phyloP scores from a whole-genome alignment of 371 early-diverging fungal species.

The Mucor circinelloides region DNA sequence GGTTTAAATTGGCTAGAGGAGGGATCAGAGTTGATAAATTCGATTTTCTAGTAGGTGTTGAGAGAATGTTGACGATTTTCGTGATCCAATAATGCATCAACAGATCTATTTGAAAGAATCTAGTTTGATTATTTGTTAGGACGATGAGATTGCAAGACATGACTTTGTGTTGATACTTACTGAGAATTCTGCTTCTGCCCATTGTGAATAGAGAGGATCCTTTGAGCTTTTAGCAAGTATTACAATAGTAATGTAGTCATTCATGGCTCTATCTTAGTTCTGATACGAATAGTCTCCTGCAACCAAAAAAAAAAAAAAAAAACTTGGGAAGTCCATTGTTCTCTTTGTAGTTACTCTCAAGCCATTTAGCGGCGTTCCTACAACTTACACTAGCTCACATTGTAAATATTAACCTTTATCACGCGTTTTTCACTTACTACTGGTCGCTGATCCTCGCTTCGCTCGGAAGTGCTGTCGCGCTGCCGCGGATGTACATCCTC shows the following conservation, averaged over 20 bases:
- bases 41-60: slow-evolving; percentile 6
- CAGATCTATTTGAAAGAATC: slow-evolving; percentile 12
- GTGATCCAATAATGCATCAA: slow-evolving; percentile 10
- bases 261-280: slow-evolving; percentile 6
- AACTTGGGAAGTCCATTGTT: slow-evolving; percentile 14
- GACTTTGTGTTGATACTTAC: slow-evolving; percentile 6
- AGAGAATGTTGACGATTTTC: slow-evolving; percentile 13
- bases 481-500: too few relatives aligned
- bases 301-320: too few relatives aligned
- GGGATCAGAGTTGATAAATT: slow-evolving; percentile 7
- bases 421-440: too few relatives aligned
- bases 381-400: neutral
- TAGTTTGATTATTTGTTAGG: slow-evolving; percentile 12
- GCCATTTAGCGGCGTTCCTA: slow-evolving; percentile 12
- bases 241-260: slow-evolving; percentile 2
- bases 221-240: slow-evolving; percentile 9
- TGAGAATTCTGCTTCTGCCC: slow-evolving; percentile 10
- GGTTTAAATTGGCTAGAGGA: neutral
- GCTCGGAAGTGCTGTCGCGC: too few relatives aligned
- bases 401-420: slow-evolving; percentile 3
- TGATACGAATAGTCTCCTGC: slow-evolving; percentile 12
- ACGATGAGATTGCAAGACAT: slow-evolving; percentile 10
- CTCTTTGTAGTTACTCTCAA: slow-evolving; percentile 1
- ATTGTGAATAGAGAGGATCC: slow-evolving; percentile 5
- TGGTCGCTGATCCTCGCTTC: too few relatives aligned